phyloP scores from a whole-genome alignment of 2,329 filamentous ascomycete species.

The Rhexocercosporidium sp. region DNA sequence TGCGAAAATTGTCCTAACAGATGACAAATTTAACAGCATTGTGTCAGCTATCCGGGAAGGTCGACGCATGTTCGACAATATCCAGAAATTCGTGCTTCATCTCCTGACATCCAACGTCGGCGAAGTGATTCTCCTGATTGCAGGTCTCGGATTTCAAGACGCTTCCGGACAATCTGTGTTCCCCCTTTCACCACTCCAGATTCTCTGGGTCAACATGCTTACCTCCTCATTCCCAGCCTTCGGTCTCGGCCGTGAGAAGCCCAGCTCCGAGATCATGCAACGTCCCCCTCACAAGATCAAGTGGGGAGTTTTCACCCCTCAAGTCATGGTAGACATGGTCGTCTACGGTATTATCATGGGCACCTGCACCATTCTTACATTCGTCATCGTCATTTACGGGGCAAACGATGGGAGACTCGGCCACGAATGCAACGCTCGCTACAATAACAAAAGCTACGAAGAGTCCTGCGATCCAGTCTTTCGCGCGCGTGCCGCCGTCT shows the following conservation, averaged over 20 bases:
- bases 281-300: constrained; percentile 75
- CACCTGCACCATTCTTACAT: constrained; percentile 53
- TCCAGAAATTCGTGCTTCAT: constrained; percentile 73
- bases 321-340: constrained; percentile 79
- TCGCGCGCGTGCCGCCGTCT: constrained; percentile 59
- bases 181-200: constrained; percentile 82
- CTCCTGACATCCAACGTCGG: constrained; percentile 76
- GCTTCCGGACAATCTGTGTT: constrained; percentile 75
- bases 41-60: constrained; percentile 75
- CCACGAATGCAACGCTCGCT: constrained; percentile 55
- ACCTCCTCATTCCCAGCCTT: constrained; percentile 50
- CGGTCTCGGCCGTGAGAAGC: constrained; percentile 80
- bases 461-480: constrained; percentile 58
- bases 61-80: constrained; percentile 77
- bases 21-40: constrained; percentile 78
- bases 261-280: constrained; percentile 75
- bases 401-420: constrained; percentile 57
- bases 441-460: constrained; percentile 57
- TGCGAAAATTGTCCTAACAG: constrained; percentile 62
- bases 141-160: constrained; percentile 84
- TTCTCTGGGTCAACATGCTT: constrained; percentile 94
- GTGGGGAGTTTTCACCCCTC: constrained; percentile 75
- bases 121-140: constrained; percentile 81
- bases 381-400: constrained; percentile 57
- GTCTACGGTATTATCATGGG: constrained; percentile 70